phyloP scores from a whole-genome alignment of 2,329 filamentous ascomycete genomes.

The Fonsecaea pugnacius region DNA sequence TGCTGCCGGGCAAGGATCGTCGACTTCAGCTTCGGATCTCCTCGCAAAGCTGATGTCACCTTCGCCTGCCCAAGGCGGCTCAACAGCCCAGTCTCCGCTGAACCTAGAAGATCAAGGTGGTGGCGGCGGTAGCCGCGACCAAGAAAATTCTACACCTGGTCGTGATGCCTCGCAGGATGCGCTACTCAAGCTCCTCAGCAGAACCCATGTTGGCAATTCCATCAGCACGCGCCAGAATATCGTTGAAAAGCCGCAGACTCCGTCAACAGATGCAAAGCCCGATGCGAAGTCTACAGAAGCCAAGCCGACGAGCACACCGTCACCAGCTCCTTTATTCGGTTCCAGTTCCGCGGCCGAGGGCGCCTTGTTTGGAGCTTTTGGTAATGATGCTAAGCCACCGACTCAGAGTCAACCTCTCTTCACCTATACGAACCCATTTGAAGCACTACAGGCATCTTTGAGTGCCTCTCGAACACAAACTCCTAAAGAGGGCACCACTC shows the following conservation, averaged over 20 bases:
- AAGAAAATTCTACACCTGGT: constrained; percentile 36
- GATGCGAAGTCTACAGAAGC: constrained; percentile 34
- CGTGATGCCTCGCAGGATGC: constrained; percentile 77
- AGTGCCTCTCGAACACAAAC: constrained; percentile 66
- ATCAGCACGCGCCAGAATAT: constrained; percentile 16
- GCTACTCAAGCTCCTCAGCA: constrained; percentile 82
- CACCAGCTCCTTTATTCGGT: constrained; percentile 14
- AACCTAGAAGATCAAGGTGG: constrained; percentile 32
- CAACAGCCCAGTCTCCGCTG: constrained; percentile 40
- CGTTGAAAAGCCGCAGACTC: constrained; percentile 21
- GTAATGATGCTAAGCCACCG: constrained; percentile 42
- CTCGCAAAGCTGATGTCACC: constrained; percentile 61
- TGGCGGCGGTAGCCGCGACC: constrained; percentile 12
- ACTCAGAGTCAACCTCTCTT: constrained; percentile 58
- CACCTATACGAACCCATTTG: constrained; percentile 74
- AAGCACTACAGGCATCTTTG: constrained; percentile 69
- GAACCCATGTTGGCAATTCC: constrained; percentile 55
- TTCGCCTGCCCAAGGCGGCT: constrained; percentile 41
- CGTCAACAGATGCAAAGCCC: constrained; percentile 11
- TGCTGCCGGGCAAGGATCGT: constrained; percentile 42
- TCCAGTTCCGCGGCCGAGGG: constrained; percentile 31
- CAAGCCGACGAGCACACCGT: neutral
- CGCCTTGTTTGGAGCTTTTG: constrained; percentile 47
- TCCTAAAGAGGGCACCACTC: constrained; percentile 34
- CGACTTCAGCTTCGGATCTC: constrained; percentile 60